Base-by-base conservation (phyloP, 495 filamentous ascomycete genomes). In the Penicillium malachiteum region DNA sequence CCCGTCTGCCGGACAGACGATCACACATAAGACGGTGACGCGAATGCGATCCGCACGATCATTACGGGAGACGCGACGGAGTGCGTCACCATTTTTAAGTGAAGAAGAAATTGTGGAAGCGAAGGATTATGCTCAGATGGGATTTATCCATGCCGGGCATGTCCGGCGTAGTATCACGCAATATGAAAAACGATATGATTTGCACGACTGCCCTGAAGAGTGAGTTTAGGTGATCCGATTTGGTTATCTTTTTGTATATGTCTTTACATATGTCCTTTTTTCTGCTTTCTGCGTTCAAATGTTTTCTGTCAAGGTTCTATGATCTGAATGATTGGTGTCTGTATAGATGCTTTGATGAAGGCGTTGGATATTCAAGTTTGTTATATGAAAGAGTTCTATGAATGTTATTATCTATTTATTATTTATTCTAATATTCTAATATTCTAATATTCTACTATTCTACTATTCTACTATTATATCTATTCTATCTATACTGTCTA, bases 31-130 rank as follows among this genome's bases (percentile, higher is more conserved):
- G 46, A 76, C 80, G 0, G 71, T 90, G 48, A 81, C 75, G 17
- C 79, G 87, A 10, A 86, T 90, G 80, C 77, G 86, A 21, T 90
- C 87, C 47, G 84, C 80, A 17, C 86, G 82, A 62, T 72, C 86
- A 6, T 75, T 87, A 5, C 74, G 68, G 3, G 60, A 66, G 12
- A 59, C 65, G 43, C 56, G 56, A 21, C 66, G 59, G 3, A 62
- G 62, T 30, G 57, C 64, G 14, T 71, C 69, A 6, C 68, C 48
- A 14, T 39, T 50, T 39, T 26, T 39, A 26, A 39, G 34, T 40
- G 48, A 30, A 6, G 48, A 39, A 12, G 48, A 39, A 35, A 5
- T 33, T 12, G 32, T 32, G 7, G 32, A 37, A 7, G 43, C 42
- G 42, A n/a, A 41, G 50, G 37, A 42, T 7, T 18, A 21, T 21